Evolutionary conservation across 2,329 filamentous ascomycete genomes (phyloP).

Genomic region (Didymella segeticola): DNA sequence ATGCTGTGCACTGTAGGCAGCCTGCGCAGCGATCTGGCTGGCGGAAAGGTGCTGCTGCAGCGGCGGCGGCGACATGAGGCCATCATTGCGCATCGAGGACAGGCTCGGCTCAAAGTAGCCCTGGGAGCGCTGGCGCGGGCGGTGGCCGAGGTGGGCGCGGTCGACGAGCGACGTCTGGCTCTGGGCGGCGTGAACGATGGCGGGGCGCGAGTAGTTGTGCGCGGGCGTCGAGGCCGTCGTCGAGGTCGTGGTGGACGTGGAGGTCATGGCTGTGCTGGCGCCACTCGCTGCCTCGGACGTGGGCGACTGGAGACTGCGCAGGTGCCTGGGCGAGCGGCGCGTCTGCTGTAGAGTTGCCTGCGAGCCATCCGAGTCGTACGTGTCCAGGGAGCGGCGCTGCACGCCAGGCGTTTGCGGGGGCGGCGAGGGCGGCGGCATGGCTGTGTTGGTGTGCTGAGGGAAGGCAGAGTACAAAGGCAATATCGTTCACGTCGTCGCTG

Average conservation of each 20-base stretch:
- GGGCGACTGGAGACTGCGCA: constrained; percentile 33
- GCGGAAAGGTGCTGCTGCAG: constrained; percentile 58
- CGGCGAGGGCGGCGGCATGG: constrained; percentile 43
- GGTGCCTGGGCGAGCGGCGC: constrained; percentile 49
- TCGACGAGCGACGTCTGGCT: constrained; percentile 23
- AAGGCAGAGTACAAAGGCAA: constrained; percentile 29
- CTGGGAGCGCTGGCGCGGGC: constrained; percentile 72
- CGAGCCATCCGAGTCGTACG: constrained; percentile 50
- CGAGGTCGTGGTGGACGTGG: no score
- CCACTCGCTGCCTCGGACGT: constrained; percentile 27
- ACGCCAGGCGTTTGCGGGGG: constrained; percentile 43
- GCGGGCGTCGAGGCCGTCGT: constrained; percentile 16
- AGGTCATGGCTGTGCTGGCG: no score
- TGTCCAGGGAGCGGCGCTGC: constrained; percentile 37
- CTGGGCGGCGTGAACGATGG: constrained; percentile 46
- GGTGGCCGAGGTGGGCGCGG: constrained; percentile 54
- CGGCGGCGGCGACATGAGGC: constrained; percentile 48
- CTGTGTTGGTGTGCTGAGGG: constrained; percentile 38
- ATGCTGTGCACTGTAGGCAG: constrained; percentile 66
- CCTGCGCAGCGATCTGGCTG: constrained; percentile 82
- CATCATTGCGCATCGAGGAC: constrained; percentile 61
- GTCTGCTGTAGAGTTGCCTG: constrained; percentile 46
- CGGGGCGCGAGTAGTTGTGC: constrained; percentile 49
- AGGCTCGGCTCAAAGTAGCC: constrained; percentile 79
- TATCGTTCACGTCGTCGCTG: constrained; percentile 1